Evolutionary conservation across 352 stramenopile species (phyloP).

Genomic region (Phytophthora nicotianae): DNA sequence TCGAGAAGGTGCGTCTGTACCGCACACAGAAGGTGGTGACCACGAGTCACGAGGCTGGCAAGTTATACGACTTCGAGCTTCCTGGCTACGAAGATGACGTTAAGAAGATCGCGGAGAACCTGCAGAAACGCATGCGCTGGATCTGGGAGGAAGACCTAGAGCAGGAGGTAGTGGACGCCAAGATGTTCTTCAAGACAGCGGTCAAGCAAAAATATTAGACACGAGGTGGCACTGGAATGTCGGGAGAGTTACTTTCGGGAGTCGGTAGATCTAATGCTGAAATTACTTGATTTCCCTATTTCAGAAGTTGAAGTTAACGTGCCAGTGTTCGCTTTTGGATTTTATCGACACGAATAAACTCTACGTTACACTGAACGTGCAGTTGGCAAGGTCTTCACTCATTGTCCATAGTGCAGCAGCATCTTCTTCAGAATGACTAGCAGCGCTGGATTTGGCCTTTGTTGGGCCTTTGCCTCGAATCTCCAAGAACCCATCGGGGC

Average conservation of each 20-base stretch:
- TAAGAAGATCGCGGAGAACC: slow-evolving; percentile 32
- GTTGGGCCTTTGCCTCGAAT: slow-evolving; percentile 32
- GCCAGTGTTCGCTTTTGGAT: neutral
- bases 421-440: slow-evolving; percentile 38
- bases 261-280: neutral
- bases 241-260: no score
- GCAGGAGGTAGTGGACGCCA: slow-evolving; percentile 37
- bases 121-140: slow-evolving; percentile 42
- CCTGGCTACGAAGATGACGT: slow-evolving; percentile 33
- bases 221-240: no score
- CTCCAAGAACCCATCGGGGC: slow-evolving; percentile 36
- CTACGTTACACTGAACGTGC: slow-evolving; percentile 26
- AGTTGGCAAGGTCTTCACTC: slow-evolving; percentile 35
- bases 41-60: slow-evolving; percentile 34
- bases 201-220: slow-evolving; percentile 22
- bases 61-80: slow-evolving; percentile 41
- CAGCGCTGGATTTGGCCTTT: slow-evolving; percentile 33
- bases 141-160: slow-evolving; percentile 44
- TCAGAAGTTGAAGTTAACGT: slow-evolving; percentile 16
- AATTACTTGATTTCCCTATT: neutral
- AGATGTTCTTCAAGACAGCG: slow-evolving; percentile 24
- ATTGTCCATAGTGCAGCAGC: slow-evolving; percentile 38
- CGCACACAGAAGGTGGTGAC: slow-evolving; percentile 40
- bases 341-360: neutral
- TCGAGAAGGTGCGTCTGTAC: slow-evolving; percentile 46